A percentile compares a stretch with the other conserved stretches of the same genome.
Conservation (phyloP, 805 yeast species). For the Hanseniaspora jakobsenii region DNA sequence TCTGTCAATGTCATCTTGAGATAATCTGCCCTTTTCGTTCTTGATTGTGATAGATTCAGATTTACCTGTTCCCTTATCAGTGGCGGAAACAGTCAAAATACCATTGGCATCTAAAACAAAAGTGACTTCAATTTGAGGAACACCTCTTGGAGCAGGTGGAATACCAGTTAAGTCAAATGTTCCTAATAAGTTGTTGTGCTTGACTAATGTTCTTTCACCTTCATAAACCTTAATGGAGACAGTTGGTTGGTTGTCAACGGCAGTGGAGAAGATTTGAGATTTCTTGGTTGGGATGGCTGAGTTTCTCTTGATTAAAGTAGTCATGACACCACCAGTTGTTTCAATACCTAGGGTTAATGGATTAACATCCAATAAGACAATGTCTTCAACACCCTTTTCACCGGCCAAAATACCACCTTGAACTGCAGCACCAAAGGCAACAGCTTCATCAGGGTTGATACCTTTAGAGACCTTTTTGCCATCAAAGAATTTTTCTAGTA, state of each 20-base stretch:
- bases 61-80: conserved; percentile 91
- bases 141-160: conserved; percentile 88
- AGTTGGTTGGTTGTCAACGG: conserved; percentile 92
- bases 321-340: conserved; percentile 96
- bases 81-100: conserved; percentile 72
- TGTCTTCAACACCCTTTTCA: conserved; percentile 84
- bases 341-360: conserved; percentile 93
- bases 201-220: conserved; percentile 92
- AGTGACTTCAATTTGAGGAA: conserved; percentile 83
- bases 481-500: conserved; percentile 77
- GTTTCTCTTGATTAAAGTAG: conserved; percentile 86
- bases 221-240: conserved; percentile 88
- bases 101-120: conserved; percentile 80
- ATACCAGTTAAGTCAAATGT: conserved; percentile 77
- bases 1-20: conserved; percentile 89
- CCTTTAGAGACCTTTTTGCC: conserved; percentile 96
- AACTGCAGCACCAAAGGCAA: conserved; percentile 98
- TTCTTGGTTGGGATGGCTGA: conserved; percentile 92
- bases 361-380: conserved; percentile 82
- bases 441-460: conserved; percentile 98
- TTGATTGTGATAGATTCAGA: conserved; percentile 82
- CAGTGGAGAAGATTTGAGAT: conserved; percentile 90
- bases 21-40: conserved; percentile 87
- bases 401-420: conserved; percentile 97
- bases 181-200: conserved; percentile 83